Evolutionary conservation across 2,329 filamentous ascomycete species (phyloP), one percentile per base, ranked within the genome.

Genomic region (Microdochium bolleyi): DNA sequence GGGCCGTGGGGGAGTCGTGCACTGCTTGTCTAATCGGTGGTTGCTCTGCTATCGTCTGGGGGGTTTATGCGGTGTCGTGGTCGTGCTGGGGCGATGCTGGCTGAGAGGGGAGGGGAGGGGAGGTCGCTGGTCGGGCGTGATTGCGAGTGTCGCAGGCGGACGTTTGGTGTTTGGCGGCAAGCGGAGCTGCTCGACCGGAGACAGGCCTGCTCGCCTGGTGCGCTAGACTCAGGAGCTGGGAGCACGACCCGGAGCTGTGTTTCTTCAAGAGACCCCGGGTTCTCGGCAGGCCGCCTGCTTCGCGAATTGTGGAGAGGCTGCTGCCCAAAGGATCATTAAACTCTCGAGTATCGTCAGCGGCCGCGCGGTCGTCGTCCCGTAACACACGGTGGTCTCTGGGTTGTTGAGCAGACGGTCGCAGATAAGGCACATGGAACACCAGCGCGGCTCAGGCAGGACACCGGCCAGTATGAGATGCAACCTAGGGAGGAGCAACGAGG

Each of bases 1-100:
- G 41, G 41, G 19, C 51, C 46, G 53, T 56, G 52, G 54, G 30
- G 51, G 48, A 54, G 52, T 49, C 50, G 54, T 49, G 22, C 41
- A 19, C 41, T 46, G 41, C 22, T 11, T 46, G 41, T 21, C 13
- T 11, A n/a, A 41, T 7, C 11, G 37, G 30, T 8, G 14, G 30
- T 14, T 38, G 34, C 16, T 14, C n/a, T 19, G 34, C 16, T 14
- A 16, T 38, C 34, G 13, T 8, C 34, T 48, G 51, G 16, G 48
- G 51, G 38, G 51, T 14, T 38, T 4, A 8, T 34, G 14, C 14
- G 30, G 8, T 34, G 30, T 34, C 34, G 34, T 38, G 34, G 34
- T 5, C 37, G 37, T 41, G 37, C 7, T 16, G 14, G 19, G 14
- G 19, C 19, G 37, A 34, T 34, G 37, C 37, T 41, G 5, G 27